phyloP scores from a whole-genome alignment of 768 basidiomycete species.

The Lactifluus hygrophoroides region DNA sequence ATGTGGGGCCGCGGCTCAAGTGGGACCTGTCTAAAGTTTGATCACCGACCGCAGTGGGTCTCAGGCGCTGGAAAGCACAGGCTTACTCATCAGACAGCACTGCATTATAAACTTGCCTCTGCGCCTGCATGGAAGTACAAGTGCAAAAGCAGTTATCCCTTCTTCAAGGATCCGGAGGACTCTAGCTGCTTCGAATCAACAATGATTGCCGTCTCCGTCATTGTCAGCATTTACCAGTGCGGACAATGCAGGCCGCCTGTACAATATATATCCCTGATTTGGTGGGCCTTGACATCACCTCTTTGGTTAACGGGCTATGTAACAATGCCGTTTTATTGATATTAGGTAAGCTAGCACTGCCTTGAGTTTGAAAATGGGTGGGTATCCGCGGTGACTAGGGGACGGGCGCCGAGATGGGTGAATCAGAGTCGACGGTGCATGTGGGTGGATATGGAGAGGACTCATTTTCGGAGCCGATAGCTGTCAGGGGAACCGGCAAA shows the following conservation, averaged over 20 bases:
- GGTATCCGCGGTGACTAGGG: background rate
- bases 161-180: background rate
- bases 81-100: slow-evolving; percentile 6
- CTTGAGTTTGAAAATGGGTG: background rate
- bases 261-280: background rate
- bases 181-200: background rate
- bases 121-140: background rate
- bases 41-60: slow-evolving; percentile 1
- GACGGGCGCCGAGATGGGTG: slow-evolving; percentile 1
- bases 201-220: background rate
- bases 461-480: slow-evolving; percentile 13
- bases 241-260: background rate
- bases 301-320: background rate
- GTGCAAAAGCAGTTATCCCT: background rate
- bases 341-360: background rate
- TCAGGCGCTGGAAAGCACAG: background rate
- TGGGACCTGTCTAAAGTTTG: slow-evolving; percentile 1
- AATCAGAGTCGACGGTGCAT: slow-evolving; percentile 3
- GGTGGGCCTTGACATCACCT: background rate
- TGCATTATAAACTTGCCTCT: background rate
- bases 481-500: slow-evolving; percentile 8
- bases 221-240: background rate
- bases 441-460: slow-evolving; percentile 2
- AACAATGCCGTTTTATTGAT: slow-evolving; percentile 5
- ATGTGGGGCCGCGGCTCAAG: background rate